Conservation (phyloP, 2,329 filamentous ascomycete species). For the Alternaria solani region DNA sequence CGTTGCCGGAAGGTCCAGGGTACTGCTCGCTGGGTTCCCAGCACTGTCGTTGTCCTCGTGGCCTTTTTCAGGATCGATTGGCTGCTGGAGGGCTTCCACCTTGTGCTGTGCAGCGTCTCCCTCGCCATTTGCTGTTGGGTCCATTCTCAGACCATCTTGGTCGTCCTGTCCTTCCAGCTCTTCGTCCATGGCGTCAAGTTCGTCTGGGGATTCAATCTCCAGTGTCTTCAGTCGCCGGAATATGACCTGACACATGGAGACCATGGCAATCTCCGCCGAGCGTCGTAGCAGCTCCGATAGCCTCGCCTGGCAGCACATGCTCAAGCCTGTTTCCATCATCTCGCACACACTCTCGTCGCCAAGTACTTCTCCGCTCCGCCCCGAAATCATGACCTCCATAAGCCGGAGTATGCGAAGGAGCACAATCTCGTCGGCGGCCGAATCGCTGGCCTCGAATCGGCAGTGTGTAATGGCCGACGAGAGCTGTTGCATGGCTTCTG, state of each 20-base stretch:
- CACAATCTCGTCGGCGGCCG: slow-evolving; percentile 93
- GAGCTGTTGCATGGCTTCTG: slow-evolving; percentile 91
- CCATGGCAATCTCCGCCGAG: slow-evolving; percentile 96
- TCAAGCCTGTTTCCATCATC: slow-evolving; percentile 98
- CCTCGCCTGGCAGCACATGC: slow-evolving; percentile 93
- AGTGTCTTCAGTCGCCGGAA: slow-evolving; percentile 91
- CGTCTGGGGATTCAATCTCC: slow-evolving; percentile 76
- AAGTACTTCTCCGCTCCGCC: slow-evolving; percentile 89
- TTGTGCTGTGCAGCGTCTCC: slow-evolving; percentile 54
- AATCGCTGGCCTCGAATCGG: slow-evolving; percentile 95
- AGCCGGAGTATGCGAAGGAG: slow-evolving; percentile 92
- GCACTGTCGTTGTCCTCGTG: slow-evolving; percentile 49
- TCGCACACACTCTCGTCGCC: slow-evolving; percentile 98
- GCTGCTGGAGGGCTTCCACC: slow-evolving; percentile 47
- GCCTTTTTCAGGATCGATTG: slow-evolving; percentile 42
- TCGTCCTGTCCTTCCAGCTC: slow-evolving; percentile 67
- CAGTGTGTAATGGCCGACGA: slow-evolving; percentile 97
- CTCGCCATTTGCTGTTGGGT: slow-evolving; percentile 74
- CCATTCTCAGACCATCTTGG: slow-evolving; percentile 82
- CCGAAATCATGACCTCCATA: slow-evolving; percentile 98
- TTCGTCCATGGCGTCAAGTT: slow-evolving; percentile 71
- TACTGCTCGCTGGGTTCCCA: slow-evolving; percentile 52
- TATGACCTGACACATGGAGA: slow-evolving; percentile 98
- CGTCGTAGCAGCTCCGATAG: slow-evolving; percentile 89
- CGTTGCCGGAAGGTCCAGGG: slow-evolving; percentile 55